A percentile compares a stretch with the other conserved stretches of the same genome.
phyloP scores from a whole-genome alignment of 2,329 filamentous ascomycete genomes.

The Neonectria ditissima region DNA sequence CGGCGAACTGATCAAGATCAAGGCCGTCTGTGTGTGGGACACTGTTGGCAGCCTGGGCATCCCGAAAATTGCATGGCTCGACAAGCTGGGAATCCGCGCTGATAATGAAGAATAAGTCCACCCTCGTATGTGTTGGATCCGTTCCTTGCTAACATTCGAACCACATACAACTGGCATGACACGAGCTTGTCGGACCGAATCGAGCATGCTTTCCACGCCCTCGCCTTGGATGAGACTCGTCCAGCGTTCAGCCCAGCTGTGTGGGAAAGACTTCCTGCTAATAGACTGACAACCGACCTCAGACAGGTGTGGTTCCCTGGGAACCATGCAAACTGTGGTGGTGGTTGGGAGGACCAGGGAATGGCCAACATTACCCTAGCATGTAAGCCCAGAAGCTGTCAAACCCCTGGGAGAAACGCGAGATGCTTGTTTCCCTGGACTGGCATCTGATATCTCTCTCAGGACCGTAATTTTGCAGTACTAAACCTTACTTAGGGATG shows the following conservation, averaged over 20 bases:
- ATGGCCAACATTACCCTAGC: conserved; percentile 54
- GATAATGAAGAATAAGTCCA: conserved; percentile 60
- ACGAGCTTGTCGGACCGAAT: conserved; percentile 64
- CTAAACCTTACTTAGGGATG: conserved; percentile 57
- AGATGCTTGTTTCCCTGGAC: neutral
- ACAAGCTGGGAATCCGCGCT: conserved; percentile 59
- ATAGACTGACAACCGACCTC: conserved; percentile 56
- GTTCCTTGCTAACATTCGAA: conserved; percentile 46
- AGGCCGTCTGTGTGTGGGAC: conserved; percentile 61
- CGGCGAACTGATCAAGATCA: conserved; percentile 58
- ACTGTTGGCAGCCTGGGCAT: conserved; percentile 59
- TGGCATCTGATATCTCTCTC: neutral
- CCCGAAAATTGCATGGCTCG: conserved; percentile 59
- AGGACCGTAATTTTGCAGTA: neutral
- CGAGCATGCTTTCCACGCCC: conserved; percentile 69
- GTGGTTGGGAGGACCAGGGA: conserved; percentile 70
- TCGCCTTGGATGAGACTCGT: conserved; percentile 69
- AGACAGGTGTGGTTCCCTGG: conserved; percentile 76
- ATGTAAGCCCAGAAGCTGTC: conserved; percentile 49
- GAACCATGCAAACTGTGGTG: conserved; percentile 77
- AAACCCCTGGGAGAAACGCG: neutral
- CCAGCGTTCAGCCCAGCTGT: conserved; percentile 66
- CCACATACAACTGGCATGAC: conserved; percentile 65
- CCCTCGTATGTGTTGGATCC: conserved; percentile 7
- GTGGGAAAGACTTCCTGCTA: conserved; percentile 60